Evolutionary conservation across 352 stramenopile species (phyloP), one percentile per base, ranked within the genome.

Genomic region (Plasmopara viticola): DNA sequence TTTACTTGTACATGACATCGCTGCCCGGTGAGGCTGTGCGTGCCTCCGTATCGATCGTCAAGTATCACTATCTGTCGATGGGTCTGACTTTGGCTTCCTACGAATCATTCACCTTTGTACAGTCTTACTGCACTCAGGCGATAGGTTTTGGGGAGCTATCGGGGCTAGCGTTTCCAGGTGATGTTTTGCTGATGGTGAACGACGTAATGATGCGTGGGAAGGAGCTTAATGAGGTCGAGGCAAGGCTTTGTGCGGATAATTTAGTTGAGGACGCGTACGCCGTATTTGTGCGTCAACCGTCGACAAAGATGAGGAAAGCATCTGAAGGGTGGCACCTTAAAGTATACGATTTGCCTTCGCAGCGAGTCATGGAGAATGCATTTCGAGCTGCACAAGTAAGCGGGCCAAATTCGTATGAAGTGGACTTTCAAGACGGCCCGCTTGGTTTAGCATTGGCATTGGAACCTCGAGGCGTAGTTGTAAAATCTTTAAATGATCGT

Each of bases 401-500:
- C 42, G 53, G 48, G n/a, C 42, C 51, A 7, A 46, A 44, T 38
- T 59, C 64, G 14, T 84, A 68, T 43, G 77, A 89, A 7, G 79
- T 94, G n/a, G 72, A 59, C 9, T 94, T 94, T 37, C 58, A 71
- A 43, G 62, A 80, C 7, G 84, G 84, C 0, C 84, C 80, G 6
- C 67, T 94, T 30, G 84, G 84, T 34, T 68, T 94, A 12, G 84
- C 79, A 1, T 51, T 94, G 8, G 73, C 80, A 12, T 72, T 94
- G 5, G 84, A 94, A 53, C 43, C 66, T 12, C 69, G 75, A 20
- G 67, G 72, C 12, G 81, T 94, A 29, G 57, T 84, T 35, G 84
- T 94, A 2, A 88, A 88, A 49, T 94, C 84, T 0, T 48, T 94
- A 20, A 94, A 90, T 47, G 72, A 89, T 34, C 69, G 84, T 15